Evolutionary conservation across 345 rosid species (phyloP), one percentile per base, ranked within the genome.

Genomic region (Pistacia atlantica): DNA sequence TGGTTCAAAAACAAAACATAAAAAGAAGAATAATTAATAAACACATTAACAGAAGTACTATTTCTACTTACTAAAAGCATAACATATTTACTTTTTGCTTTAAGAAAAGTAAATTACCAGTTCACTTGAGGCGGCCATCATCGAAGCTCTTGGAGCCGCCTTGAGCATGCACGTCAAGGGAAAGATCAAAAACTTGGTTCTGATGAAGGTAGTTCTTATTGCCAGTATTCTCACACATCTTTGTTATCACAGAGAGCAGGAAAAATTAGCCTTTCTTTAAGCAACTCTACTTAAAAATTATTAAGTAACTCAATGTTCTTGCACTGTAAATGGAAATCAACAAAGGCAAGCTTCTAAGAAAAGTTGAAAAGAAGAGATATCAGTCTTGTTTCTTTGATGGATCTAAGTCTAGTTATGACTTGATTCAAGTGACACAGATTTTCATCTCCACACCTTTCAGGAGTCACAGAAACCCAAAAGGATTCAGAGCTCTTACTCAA

Each of bases 81-180:
- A 52, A 52, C 18, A 3, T 49, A 1, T 8, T 52, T 12, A 49
- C 4, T 38, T 46, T 65, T 17, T 33, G 20, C 31, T 14, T n/a
- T 62, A 25, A 10, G 11, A 25, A 45, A n/a, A 20, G 62, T 31
- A 22, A 42, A 11, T 48, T 78, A 91, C 98, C 97, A 69, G 92
- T 88, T 83, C 98, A 63, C 75, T 89, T 90, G 76, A 46, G 84
- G 28, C 83, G 87, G 8, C 91, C 97, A 38, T 94, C 97, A 45
- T 90, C 97, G 57, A 89, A 84, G 82, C 84, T 83, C 49, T 87
- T 76, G 76, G 91, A 85, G 59, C 81, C 91, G 9, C 61, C 74
- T 56, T 76, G 81, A 4, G 80, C 69, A 35, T 71, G 87, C 78
- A 68, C 74, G 70, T 85, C 89, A 11, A 87, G n/a, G 75, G 92